Evolutionary conservation across 2,329 filamentous ascomycete genomes (phyloP), one percentile per base, ranked within the genome.

Genomic region (Fusarium stilboides): DNA sequence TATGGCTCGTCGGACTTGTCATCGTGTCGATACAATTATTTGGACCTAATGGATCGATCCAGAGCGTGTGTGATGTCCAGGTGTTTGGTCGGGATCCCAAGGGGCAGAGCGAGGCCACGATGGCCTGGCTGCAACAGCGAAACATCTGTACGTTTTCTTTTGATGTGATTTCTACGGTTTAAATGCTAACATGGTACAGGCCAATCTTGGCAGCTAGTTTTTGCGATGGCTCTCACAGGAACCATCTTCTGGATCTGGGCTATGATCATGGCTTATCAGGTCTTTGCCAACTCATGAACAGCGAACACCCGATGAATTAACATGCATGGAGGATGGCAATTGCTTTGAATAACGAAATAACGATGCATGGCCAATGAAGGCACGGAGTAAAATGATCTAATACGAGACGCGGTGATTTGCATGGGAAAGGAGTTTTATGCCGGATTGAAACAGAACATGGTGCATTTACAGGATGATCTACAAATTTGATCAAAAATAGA

Each of bases 1-100:
- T 92, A n/a, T 92, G 89, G 88, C 80, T 91, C 37, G 88, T 90
- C 36, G 89, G 89, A 0, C 80, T 92, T 10, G 83, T 92, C 46
- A 86, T 90, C 43, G 81, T 88, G 8, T 84, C 84, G 17, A 85
- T 91, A 56, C 84, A 91, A 79, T 84, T 92, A 1, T 92, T 88
- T 84, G 89, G 89, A 0, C 86, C 88, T 1, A 72, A 77, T 4
- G 88, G 87, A 10, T 85, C 83, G 31, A 85, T 92, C n/a, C 87
- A 84, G 74, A 81, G 81, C 46, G 88, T 86, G 63, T 92, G 89
- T 77, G 84, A 87, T 65, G 74, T 86, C 17, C 83, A 86, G 46
- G 89, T 92, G 1, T 89, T 86, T 67, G 83, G 80, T 51, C 78
- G 80, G 37, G 77, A 80, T 58, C 86, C 83, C 1, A 82, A 73